A percentile compares a stretch with the other conserved stretches of the same genome.
Evolutionary conservation across 192 early-diverging fungal species (phyloP).

Genomic region (Coemansia sp.): DNA sequence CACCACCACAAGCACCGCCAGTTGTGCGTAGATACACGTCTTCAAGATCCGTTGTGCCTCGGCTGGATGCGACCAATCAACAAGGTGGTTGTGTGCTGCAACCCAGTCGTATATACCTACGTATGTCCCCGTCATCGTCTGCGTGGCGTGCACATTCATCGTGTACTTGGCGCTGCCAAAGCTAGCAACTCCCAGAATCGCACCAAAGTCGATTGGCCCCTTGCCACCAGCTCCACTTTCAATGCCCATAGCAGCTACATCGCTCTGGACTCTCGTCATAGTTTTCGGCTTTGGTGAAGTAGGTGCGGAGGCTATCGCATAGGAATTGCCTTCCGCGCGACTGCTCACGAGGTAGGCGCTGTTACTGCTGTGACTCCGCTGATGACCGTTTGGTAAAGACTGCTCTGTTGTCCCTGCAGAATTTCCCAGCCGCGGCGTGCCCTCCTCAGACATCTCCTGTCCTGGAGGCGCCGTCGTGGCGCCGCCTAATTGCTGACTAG

Average conservation of each 20-base stretch:
- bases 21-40: constrained; percentile 31
- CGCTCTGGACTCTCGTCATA: constrained; percentile 21
- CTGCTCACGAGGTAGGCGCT: constrained; percentile 4
- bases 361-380: constrained; percentile 14
- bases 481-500: constrained; percentile 1
- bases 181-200: constrained; percentile 39
- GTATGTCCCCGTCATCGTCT: constrained; percentile 51
- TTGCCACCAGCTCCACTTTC: neutral
- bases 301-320: constrained; percentile 1
- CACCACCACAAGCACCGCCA: constrained; percentile 22
- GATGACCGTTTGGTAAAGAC: neutral
- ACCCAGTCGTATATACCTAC: constrained; percentile 44
- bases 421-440: neutral
- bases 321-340: neutral
- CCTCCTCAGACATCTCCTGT: constrained; percentile 7
- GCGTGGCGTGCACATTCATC: constrained; percentile 50
- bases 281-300: constrained; percentile 23
- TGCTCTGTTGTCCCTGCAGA: neutral
- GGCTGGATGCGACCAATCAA: constrained; percentile 49
- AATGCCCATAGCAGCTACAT: neutral
- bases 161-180: constrained; percentile 54
- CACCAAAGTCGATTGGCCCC: constrained; percentile 34
- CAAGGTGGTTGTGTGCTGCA: constrained; percentile 34
- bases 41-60: constrained; percentile 27
- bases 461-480: neutral